A percentile compares a stretch with the other conserved stretches of the same genome.
These are phyloP conservation scores for Akanthomyces lecanii DNA, from an alignment of 2,329 filamentous ascomycete species.

Conservation along the genomic window DNA sequence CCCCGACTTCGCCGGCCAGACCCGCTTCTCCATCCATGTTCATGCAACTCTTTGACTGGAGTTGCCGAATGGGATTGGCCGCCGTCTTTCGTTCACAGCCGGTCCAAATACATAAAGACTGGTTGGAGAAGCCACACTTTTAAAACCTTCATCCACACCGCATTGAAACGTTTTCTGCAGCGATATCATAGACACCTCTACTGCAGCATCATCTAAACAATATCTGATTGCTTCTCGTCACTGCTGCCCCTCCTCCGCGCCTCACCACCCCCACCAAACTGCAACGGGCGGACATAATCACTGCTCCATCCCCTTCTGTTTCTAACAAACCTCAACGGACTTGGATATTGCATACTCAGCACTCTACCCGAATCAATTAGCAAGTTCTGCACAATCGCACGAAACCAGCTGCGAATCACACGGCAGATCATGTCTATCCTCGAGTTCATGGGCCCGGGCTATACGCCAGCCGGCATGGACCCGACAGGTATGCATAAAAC, in stretches of 20 bases:
- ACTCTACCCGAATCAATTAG: background rate
- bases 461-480: slow-evolving; percentile 16
- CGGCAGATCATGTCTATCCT: slow-evolving; percentile 15
- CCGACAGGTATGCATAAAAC: slow-evolving; percentile 3
- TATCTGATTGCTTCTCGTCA: background rate
- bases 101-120: background rate
- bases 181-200: background rate
- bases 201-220: background rate
- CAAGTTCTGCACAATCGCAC: too few relatives aligned
- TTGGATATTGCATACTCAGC: background rate
- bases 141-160: slow-evolving; percentile 2
- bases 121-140: background rate
- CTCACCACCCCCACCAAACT: background rate
- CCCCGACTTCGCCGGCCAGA: slow-evolving; percentile 15
- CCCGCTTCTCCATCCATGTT: slow-evolving; percentile 12
- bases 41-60: background rate
- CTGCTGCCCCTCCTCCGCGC: background rate
- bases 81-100: background rate
- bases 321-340: background rate
- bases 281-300: background rate
- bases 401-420: background rate
- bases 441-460: slow-evolving; percentile 12
- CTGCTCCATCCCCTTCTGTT: background rate
- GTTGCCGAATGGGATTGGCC: slow-evolving; percentile 5
- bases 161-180: background rate